Percentiles rank a stretch among this genome's conserved stretches.
Evolutionary conservation across 169 alveolate species (phyloP).

Genomic region (Blepharisma undulans): DNA sequence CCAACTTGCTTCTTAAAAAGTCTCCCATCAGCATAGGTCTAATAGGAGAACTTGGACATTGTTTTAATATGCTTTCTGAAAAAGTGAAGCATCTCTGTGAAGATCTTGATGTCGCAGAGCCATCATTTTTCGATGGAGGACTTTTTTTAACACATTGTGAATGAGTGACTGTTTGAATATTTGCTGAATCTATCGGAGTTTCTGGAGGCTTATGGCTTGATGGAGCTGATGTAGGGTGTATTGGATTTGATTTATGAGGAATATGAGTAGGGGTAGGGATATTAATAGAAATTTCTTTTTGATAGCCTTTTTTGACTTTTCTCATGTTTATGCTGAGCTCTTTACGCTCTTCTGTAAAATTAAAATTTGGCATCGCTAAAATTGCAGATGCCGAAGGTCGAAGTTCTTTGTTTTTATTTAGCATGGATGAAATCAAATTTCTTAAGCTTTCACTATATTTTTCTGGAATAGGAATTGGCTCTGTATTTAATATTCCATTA

Average conservation of each 20-base stretch:
- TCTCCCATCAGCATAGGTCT: conserved; percentile 23
- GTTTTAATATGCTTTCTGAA: conserved; percentile 3
- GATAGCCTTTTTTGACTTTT: background rate
- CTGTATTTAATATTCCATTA: conserved; percentile 54
- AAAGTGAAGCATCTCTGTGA: background rate
- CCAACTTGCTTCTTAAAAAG: conserved; percentile 15
- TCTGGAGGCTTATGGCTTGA: background rate
- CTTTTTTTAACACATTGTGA: background rate
- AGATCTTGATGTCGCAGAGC: background rate
- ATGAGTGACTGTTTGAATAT: background rate
- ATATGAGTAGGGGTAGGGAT: conserved; percentile 39
- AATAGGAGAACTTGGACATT: background rate
- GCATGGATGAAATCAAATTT: background rate
- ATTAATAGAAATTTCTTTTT: conserved; percentile 33
- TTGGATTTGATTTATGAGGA: no score
- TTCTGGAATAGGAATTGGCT: conserved; percentile 53
- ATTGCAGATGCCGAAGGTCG: background rate
- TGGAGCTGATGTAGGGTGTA: no score
- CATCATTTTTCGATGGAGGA: background rate
- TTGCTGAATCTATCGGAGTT: background rate
- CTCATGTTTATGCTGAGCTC: background rate
- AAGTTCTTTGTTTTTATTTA: background rate
- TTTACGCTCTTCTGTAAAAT: background rate
- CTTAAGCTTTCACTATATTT: conserved; percentile 34
- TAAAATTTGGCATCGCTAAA: background rate